Percentiles rank a stretch among this genome's conserved stretches.
These are phyloP conservation scores for Cyanidiococcus yangmingshanensis DNA, from an alignment of 23 red algal genomes.

Conservation along the genomic window DNA sequence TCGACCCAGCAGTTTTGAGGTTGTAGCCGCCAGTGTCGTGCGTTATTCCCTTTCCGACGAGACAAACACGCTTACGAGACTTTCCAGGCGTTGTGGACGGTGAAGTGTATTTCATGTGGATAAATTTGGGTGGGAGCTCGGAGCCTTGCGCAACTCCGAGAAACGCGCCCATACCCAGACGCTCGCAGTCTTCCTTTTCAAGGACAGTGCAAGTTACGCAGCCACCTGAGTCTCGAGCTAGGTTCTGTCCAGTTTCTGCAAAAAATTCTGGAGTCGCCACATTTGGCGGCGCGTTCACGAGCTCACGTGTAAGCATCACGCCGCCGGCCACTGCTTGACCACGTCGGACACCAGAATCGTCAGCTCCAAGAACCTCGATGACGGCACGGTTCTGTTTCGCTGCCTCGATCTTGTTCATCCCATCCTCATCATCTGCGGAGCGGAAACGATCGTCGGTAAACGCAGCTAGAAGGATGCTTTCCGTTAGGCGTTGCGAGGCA, in stretches of 20 bases:
- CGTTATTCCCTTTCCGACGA: slow-evolving; percentile 88
- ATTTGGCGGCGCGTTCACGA: slow-evolving; percentile 86
- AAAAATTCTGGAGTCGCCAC: slow-evolving; percentile 56
- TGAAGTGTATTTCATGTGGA: slow-evolving; percentile 90
- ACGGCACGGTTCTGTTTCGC: neutral
- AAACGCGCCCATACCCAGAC: slow-evolving; percentile 77
- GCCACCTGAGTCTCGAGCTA: slow-evolving; percentile 33
- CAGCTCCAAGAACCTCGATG: neutral
- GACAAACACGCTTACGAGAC: slow-evolving; percentile 61
- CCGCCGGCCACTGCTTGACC: neutral
- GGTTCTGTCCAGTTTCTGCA: slow-evolving; percentile 41
- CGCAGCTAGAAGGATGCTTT: slow-evolving; percentile 32
- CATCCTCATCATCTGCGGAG: neutral
- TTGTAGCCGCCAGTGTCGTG: slow-evolving; percentile 96
- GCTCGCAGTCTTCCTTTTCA: slow-evolving; percentile 68
- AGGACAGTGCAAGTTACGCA: slow-evolving; percentile 46
- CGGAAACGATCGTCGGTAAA: slow-evolving; percentile 53
- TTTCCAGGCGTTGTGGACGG: slow-evolving; percentile 5
- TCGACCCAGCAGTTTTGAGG: slow-evolving; percentile 60
- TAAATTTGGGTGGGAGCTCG: slow-evolving; percentile 82
- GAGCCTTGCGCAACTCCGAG: slow-evolving; percentile 80
- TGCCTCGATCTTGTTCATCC: neutral
- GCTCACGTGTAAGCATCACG: slow-evolving; percentile 45
- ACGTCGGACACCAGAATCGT: neutral
- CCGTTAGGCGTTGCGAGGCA: slow-evolving; percentile 5